These are phyloP conservation scores for Myriosclerotinia scirpicola DNA, from an alignment of 2,329 filamentous ascomycete genomes.

Conservation along the genomic window DNA sequence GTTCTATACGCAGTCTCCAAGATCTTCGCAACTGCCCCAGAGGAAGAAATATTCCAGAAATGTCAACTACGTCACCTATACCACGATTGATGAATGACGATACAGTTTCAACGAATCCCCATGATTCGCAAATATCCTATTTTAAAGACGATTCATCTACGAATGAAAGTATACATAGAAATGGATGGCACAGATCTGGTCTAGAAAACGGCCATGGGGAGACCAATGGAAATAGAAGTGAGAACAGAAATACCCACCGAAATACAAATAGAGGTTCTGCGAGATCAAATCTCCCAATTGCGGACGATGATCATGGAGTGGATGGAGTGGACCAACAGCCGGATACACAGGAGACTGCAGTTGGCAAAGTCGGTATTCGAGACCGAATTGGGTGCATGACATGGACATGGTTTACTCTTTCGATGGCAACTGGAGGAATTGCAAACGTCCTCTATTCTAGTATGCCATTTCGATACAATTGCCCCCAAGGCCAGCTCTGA, in stretches of 20 bases:
- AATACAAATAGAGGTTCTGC: not conserved
- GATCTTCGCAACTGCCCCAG: conserved; percentile 49
- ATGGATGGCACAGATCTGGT: conserved; percentile 1
- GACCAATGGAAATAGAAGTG: conserved; percentile 22
- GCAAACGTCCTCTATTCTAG: conserved; percentile 55
- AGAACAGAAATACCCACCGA: conserved; percentile 23
- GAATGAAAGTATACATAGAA: conserved; percentile 5
- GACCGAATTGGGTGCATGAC: conserved; percentile 52
- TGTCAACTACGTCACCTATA: conserved; percentile 38
- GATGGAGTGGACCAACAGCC: conserved; percentile 5
- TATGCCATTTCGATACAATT: conserved; percentile 42
- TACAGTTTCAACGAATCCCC: conserved; percentile 43
- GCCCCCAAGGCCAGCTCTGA: conserved; percentile 24
- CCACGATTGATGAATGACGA: conserved; percentile 32
- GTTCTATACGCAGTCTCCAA: conserved; percentile 51
- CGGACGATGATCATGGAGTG: conserved; percentile 3
- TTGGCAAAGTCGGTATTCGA: conserved; percentile 45
- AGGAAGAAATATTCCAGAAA: conserved; percentile 46
- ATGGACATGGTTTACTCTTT: conserved; percentile 75
- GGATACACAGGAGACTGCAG: conserved; percentile 31
- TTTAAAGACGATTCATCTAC: not conserved
- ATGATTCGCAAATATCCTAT: conserved; percentile 20
- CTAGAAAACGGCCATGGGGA: conserved; percentile 21
- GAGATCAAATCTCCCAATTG: not conserved
- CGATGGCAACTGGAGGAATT: conserved; percentile 56